Base-by-base conservation (phyloP, 1,139 yeast species). In the Debaryomyces subglobosus region DNA sequence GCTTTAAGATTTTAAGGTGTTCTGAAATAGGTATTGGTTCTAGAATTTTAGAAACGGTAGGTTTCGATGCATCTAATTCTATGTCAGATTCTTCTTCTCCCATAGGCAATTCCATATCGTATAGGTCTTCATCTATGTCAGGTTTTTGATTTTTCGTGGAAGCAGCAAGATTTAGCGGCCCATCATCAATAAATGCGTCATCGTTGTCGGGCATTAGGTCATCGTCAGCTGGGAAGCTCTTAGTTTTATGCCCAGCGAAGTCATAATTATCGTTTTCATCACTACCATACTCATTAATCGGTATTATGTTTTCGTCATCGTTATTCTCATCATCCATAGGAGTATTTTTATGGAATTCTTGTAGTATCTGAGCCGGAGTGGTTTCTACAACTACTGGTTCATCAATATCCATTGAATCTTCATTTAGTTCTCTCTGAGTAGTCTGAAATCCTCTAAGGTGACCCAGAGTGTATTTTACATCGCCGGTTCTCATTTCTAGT, bases 101-200 rank as follows among this genome's bases (percentile, higher is more conserved):
- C 39, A 53, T 55, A 20, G 52, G 53, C 29, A 63, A 48, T 39
- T 60, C 69, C n/a, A 54, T 49, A 43, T 65, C 69, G 47, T 66
- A 67, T 8, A 53, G 50, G 1, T 55, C 62, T 29, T 55, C 58
- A 46, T 61, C 52, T 13, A 53, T 44, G 21, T 42, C 39, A 4
- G 32, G 21, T 15, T 18, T 41, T 18, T 7, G 24, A 6, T 33
- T 39, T n/a, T 44, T 15, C n/a, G 27, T 43, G 9, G 23, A 5
- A 3, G 8, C 15, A 5, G 41, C 27, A 13, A 47, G 32, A 13
- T 33, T 20, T 5, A 49, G 36, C 2, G 50, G 47, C 5, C 44
- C 58, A 45, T 53, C 63, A 43, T 60, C 61, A 21, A 57, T 54
- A 29, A 55, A 58, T 30, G 56, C 58, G n/a, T 57, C 55, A 51